These are phyloP conservation scores for Blastocystis sp. DNA, from an alignment of 352 stramenopile genomes.

Conservation along the genomic window DNA sequence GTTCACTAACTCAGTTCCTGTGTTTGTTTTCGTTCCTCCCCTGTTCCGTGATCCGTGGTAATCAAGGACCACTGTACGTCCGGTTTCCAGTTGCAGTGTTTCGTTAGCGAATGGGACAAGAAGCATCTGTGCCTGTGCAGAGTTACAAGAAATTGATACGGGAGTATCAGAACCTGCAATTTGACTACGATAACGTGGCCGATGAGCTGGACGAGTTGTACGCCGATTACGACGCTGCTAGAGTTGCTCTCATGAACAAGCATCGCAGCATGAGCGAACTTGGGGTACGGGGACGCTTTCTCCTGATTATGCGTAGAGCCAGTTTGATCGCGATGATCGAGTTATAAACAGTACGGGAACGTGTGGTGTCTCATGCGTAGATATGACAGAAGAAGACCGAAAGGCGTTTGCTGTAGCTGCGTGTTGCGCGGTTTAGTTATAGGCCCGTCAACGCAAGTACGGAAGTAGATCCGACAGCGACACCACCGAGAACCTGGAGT, in stretches of 20 bases:
- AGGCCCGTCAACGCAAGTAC: not conserved
- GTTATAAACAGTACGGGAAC: constrained; percentile 2
- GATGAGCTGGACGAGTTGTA: constrained; percentile 51
- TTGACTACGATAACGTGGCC: constrained; percentile 45
- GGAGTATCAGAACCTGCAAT: constrained; percentile 54
- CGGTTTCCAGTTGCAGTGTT: not conserved
- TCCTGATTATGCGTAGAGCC: constrained; percentile 19
- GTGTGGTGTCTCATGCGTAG: not conserved
- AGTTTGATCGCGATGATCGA: not conserved
- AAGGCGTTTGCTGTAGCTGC: not conserved
- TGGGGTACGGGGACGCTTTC: not conserved
- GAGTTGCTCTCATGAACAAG: constrained; percentile 25
- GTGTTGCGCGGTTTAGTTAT: not conserved
- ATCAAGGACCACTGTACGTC: constrained; percentile 21
- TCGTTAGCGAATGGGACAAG: constrained; percentile 51
- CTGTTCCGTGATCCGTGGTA: not conserved
- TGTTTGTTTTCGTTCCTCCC: not conserved
- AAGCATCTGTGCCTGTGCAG: constrained; percentile 19
- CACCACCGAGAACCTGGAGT: not conserved
- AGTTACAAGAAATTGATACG: constrained; percentile 23
- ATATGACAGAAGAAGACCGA: constrained; percentile 39
- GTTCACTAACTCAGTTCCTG: not conserved
- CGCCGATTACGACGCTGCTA: constrained; percentile 7
- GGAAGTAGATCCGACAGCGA: constrained; percentile 10
- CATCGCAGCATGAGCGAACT: constrained; percentile 7